These are phyloP conservation scores for Botrytis elliptica DNA, from an alignment of 2,329 filamentous ascomycete species.

Conservation along the genomic window DNA sequence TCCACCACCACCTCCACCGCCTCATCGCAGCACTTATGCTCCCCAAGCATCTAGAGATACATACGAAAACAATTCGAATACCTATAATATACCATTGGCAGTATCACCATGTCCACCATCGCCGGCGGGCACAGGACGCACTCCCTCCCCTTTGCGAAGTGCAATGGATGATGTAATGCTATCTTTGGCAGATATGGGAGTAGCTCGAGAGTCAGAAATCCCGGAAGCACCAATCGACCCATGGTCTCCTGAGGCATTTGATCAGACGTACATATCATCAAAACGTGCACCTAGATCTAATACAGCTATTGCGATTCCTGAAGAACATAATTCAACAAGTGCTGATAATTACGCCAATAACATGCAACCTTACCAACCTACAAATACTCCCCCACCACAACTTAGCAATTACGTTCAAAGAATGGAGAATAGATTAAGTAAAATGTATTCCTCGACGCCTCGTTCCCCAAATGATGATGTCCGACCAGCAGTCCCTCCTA, in stretches of 20 bases:
- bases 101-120: conserved; percentile 68
- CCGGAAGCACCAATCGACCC: conserved; percentile 63
- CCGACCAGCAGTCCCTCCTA: conserved; percentile 44
- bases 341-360: conserved; percentile 40
- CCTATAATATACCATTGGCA: conserved; percentile 55
- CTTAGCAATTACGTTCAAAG: conserved; percentile 84
- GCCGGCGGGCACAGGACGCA: conserved; percentile 65
- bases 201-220: conserved; percentile 54
- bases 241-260: conserved; percentile 91
- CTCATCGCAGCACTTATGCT: conserved; percentile 65
- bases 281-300: conserved; percentile 54
- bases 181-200: conserved; percentile 82
- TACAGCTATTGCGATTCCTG: conserved; percentile 68
- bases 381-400: conserved; percentile 62
- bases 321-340: conserved; percentile 54
- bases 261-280: conserved; percentile 42
- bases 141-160: conserved; percentile 86
- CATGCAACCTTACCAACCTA: conserved; percentile 40
- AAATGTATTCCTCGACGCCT: conserved; percentile 34
- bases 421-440: conserved; percentile 76
- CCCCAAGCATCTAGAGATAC: conserved; percentile 35
- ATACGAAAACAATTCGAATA: conserved; percentile 45
- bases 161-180: conserved; percentile 99
- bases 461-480: conserved; percentile 27
- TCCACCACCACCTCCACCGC: conserved; percentile 80